Evolutionary conservation across 306 rosid genomes (phyloP), one percentile per base, ranked within the genome.

Genomic region (Trifolium subterraneum): DNA sequence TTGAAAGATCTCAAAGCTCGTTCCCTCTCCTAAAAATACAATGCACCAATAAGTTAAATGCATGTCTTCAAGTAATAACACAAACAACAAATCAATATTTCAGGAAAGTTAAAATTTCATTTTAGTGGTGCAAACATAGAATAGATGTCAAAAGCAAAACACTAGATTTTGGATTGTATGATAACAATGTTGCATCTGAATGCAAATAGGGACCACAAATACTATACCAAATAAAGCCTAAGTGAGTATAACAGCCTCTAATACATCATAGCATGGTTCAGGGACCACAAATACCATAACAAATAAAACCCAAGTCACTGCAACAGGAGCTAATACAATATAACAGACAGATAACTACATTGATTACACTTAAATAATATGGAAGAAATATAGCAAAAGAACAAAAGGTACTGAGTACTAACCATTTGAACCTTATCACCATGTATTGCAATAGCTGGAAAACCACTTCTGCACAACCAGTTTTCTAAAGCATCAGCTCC

Each of bases 401-500:
- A 71, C 15, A 22, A 36, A 66, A 45, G 54, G 36, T 15, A 15
- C 80, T 55, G 22, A 89, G 45, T 15, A 18, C 80, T 63, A 29
- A 89, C 98, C 93, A 88, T 83, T 79, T 94, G 98, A 72, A 90
- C 87, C 82, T 93, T 90, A 68, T 94, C 98, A 44, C 98, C 98
- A 73, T 94, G 98, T 54, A 94, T 94, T 18, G 97, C 87, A 75
- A 89, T 90, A 48, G 98, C 98, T n/a, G 91, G 87, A 84, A 94
- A 88, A 19, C 96, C 96, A 71, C 81, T 83, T 64, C 78, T 68
- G 6, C 75, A 83, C 72, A 94, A 42, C 94, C 96, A 91, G 47
- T 64, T 15, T 87, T 94, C 97, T 58, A 94, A 87, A 67, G 89
- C 80, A 70, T 94, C 98, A 0, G 98, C 98, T 75, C 97, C 97